Evolutionary conservation across 441 rosid species (phyloP).

Genomic region (Gossypium davidsonii): DNA sequence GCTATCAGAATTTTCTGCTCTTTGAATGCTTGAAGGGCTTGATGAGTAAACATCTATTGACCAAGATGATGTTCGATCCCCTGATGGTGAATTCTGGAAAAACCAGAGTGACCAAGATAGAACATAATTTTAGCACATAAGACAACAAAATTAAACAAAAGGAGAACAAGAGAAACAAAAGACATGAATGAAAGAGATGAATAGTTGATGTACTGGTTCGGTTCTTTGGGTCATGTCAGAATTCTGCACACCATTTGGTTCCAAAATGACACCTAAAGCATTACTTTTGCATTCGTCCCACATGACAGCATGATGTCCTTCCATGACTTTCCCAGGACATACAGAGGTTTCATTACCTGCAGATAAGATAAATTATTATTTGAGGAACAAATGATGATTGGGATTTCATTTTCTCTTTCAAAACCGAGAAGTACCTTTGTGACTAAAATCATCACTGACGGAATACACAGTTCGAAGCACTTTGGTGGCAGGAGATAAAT

Average conservation of each 20-base stretch:
- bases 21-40: constrained; percentile 23
- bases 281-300: constrained; percentile 15
- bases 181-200: not conserved
- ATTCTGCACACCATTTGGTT: constrained; percentile 10
- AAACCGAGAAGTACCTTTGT: constrained; percentile 28
- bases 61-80: constrained; percentile 18
- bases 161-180: not conserved
- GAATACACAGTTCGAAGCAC: constrained; percentile 12
- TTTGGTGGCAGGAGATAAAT: constrained; percentile 15
- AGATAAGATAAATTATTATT: constrained; percentile 5
- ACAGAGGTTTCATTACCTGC: constrained; percentile 14
- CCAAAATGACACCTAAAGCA: constrained; percentile 5
- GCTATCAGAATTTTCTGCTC: constrained; percentile 17
- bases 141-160: not conserved
- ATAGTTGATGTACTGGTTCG: not conserved
- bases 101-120: constrained; percentile 7
- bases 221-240: constrained; percentile 6
- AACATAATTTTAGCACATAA: not conserved
- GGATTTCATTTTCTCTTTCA: not conserved
- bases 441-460: constrained; percentile 11
- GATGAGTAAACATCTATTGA: constrained; percentile 21
- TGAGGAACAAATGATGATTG: not conserved
- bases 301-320: not conserved
- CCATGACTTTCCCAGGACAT: constrained; percentile 18
- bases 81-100: constrained; percentile 33